Conservation (phyloP, 2,329 filamentous ascomycete genomes). For the Fusarium buxicola region DNA sequence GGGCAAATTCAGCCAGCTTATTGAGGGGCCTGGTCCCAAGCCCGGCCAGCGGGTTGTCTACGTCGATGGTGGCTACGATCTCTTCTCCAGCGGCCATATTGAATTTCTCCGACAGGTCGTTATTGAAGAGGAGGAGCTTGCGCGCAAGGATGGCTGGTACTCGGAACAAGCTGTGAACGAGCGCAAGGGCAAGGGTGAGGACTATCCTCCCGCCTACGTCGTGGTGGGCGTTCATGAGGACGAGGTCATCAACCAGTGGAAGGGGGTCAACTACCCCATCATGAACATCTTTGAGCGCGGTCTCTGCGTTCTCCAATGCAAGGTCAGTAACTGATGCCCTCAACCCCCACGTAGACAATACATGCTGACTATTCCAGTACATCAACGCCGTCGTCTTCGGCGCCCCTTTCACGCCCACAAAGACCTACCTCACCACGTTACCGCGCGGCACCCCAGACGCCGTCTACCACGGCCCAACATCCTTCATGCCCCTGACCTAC, state of each 20-base stretch:
- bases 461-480: conserved; percentile 96
- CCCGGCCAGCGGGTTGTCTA: conserved; percentile 90
- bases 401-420: conserved; percentile 87
- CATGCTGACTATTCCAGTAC: conserved; percentile 66
- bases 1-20: conserved; percentile 74
- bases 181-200: conserved; percentile 73
- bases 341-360: no score
- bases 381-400: conserved; percentile 89
- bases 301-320: conserved; percentile 94
- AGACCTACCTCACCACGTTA: conserved; percentile 78
- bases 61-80: conserved; percentile 95
- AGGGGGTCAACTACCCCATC: conserved; percentile 98
- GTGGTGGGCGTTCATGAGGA: conserved; percentile 95
- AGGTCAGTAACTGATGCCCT: conserved; percentile 64
- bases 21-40: conserved; percentile 76
- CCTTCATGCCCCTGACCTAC: conserved; percentile 84
- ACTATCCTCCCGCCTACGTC: conserved; percentile 88
- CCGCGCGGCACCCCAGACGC: conserved; percentile 80
- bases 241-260: conserved; percentile 94
- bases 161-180: conserved; percentile 71
- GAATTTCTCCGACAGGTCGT: conserved; percentile 88
- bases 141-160: conserved; percentile 78
- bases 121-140: conserved; percentile 77
- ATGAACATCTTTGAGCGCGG: conserved; percentile 99
- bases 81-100: conserved; percentile 97